phyloP scores from a whole-genome alignment of 2,329 filamentous ascomycete genomes.

The Aciculosporium take region DNA sequence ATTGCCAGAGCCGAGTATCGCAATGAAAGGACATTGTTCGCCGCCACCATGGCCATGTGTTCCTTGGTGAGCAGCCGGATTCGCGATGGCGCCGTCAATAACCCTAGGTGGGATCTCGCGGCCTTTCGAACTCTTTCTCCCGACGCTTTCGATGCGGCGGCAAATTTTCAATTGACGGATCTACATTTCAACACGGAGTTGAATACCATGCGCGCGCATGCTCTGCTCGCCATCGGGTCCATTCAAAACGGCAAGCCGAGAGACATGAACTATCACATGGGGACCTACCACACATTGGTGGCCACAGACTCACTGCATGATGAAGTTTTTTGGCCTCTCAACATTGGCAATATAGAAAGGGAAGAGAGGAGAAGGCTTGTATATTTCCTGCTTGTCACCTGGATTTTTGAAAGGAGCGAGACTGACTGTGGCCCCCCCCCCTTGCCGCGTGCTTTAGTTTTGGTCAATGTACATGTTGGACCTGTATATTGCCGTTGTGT shows the following conservation, averaged over 20 bases:
- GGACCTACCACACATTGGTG: conserved; percentile 33
- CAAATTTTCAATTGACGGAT: conserved; percentile 8
- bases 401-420: neutral
- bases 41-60: conserved; percentile 36
- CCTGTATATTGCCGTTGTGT: conserved; percentile 38
- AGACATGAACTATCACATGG: conserved; percentile 35
- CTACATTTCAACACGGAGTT: conserved; percentile 3
- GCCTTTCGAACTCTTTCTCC: conserved; percentile 22
- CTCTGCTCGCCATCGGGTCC: conserved; percentile 32
- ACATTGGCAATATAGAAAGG: conserved; percentile 27
- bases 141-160: conserved; percentile 11
- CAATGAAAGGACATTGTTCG: conserved; percentile 28
- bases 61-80: conserved; percentile 32
- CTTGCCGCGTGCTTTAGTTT: conserved; percentile 20
- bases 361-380: conserved; percentile 34
- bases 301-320: conserved; percentile 37
- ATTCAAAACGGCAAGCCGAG: conserved; percentile 36
- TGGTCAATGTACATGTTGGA: conserved; percentile 46
- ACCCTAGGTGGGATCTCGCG: conserved; percentile 22
- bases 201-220: conserved; percentile 15
- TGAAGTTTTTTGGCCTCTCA: conserved; percentile 35
- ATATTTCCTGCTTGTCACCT: conserved; percentile 6
- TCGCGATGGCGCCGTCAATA: conserved; percentile 33
- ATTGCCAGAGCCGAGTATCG: conserved; percentile 29
- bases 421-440: too few species aligned